phyloP scores from a whole-genome alignment of 2,329 filamentous ascomycete species.

The Trichoderma guizhouense region DNA sequence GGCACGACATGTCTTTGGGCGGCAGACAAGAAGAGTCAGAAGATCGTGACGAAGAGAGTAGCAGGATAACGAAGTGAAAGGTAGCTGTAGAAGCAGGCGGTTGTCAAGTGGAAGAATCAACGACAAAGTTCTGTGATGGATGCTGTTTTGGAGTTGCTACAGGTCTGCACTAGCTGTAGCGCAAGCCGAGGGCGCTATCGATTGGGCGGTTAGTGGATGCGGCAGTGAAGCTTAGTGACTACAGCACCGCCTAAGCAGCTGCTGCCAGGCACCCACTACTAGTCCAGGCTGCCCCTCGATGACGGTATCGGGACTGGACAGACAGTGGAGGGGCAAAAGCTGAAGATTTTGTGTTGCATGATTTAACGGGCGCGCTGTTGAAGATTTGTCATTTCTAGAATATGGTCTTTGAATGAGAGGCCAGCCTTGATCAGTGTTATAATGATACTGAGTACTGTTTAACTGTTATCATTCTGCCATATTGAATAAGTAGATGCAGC shows the following conservation, averaged over 20 bases:
- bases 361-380: background rate
- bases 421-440: background rate
- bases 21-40: no score
- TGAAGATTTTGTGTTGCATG: background rate
- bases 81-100: background rate
- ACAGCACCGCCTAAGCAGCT: background rate
- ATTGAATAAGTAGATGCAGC: background rate
- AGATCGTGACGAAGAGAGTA: background rate
- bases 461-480: background rate
- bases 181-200: background rate
- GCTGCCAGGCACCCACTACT: background rate
- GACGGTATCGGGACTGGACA: background rate
- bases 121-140: background rate
- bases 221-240: background rate
- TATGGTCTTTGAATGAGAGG: background rate
- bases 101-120: background rate
- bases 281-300: slow-evolving; percentile 10
- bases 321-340: background rate
- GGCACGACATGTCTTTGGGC: slow-evolving; percentile 41
- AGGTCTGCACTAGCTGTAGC: background rate
- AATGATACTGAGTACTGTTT: background rate
- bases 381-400: background rate
- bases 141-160: background rate
- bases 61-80: background rate
- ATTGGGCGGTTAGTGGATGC: background rate